A percentile compares a stretch with the other conserved stretches of the same genome.
Conservation (phyloP, 2,329 filamentous ascomycete genomes). For the Byssochlamys sp. region DNA sequence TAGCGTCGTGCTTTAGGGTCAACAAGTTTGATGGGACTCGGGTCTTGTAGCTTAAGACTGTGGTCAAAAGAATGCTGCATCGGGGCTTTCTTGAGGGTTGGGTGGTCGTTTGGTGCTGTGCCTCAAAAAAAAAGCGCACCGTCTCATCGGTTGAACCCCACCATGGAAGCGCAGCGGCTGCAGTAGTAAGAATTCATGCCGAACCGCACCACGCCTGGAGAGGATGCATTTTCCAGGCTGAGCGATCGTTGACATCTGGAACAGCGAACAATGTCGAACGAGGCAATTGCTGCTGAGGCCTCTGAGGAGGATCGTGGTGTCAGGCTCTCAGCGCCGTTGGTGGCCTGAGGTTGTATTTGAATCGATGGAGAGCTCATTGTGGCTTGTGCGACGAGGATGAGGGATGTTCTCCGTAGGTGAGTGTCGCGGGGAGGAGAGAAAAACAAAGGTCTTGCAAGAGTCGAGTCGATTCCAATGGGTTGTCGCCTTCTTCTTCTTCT, state of each 20-base stretch:
- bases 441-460: no score
- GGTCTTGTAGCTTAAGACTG: neutral
- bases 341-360: conserved; percentile 21
- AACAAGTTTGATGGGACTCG: neutral
- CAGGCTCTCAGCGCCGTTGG: conserved; percentile 14
- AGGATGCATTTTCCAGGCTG: conserved; percentile 30
- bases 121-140: neutral
- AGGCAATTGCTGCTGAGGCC: conserved; percentile 12
- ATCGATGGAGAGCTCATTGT: conserved; percentile 31
- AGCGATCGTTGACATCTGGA: conserved; percentile 40
- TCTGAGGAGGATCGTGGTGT: conserved; percentile 15
- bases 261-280: conserved; percentile 38
- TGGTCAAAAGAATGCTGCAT: neutral
- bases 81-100: neutral
- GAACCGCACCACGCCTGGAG: conserved; percentile 34
- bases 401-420: neutral
- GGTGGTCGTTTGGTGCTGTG: neutral
- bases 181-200: conserved; percentile 44
- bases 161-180: conserved; percentile 35
- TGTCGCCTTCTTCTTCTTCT: neutral
- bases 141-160: conserved; percentile 33
- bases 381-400: neutral
- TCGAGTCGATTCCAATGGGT: neutral
- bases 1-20: neutral
- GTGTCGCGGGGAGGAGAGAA: neutral